These are phyloP conservation scores for Ascochyta fabae DNA, from an alignment of 2,329 filamentous ascomycete genomes.

Conservation along the genomic window DNA sequence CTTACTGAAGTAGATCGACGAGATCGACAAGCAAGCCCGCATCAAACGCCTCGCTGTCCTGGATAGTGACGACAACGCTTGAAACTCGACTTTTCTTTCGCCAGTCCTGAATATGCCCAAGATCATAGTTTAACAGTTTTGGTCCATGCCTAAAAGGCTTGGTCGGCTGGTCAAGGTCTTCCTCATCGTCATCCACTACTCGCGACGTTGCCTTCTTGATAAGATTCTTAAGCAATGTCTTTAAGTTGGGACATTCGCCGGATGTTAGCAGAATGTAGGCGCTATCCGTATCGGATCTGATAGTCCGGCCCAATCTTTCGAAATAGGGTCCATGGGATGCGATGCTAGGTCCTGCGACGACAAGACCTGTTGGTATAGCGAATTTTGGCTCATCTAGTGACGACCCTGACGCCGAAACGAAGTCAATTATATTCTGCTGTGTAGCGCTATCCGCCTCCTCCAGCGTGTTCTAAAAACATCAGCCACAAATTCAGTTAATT, in stretches of 20 bases:
- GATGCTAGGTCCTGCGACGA: slow-evolving; percentile 80
- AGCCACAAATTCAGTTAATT: slow-evolving; percentile 5
- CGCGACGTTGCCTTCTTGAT: slow-evolving; percentile 69
- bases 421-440: slow-evolving; percentile 47
- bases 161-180: slow-evolving; percentile 25
- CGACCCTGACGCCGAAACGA: slow-evolving; percentile 43
- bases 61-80: slow-evolving; percentile 74
- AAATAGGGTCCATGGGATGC: slow-evolving; percentile 78
- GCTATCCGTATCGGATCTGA: slow-evolving; percentile 51
- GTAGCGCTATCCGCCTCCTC: slow-evolving; percentile 50
- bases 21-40: slow-evolving; percentile 73
- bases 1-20: slow-evolving; percentile 71
- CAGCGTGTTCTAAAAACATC: slow-evolving; percentile 43
- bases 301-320: slow-evolving; percentile 64
- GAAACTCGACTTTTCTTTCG: slow-evolving; percentile 60
- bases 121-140: slow-evolving; percentile 77
- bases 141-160: slow-evolving; percentile 58
- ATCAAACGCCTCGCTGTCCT: slow-evolving; percentile 85
- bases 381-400: slow-evolving; percentile 38
- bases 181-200: slow-evolving; percentile 63
- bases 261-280: slow-evolving; percentile 72
- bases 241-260: slow-evolving; percentile 74
- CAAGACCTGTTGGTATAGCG: slow-evolving; percentile 72
- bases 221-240: slow-evolving; percentile 73
- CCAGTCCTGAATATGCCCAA: slow-evolving; percentile 71